Conservation (phyloP, 768 basidiomycete species). For the Pisolithus microcarpus region DNA sequence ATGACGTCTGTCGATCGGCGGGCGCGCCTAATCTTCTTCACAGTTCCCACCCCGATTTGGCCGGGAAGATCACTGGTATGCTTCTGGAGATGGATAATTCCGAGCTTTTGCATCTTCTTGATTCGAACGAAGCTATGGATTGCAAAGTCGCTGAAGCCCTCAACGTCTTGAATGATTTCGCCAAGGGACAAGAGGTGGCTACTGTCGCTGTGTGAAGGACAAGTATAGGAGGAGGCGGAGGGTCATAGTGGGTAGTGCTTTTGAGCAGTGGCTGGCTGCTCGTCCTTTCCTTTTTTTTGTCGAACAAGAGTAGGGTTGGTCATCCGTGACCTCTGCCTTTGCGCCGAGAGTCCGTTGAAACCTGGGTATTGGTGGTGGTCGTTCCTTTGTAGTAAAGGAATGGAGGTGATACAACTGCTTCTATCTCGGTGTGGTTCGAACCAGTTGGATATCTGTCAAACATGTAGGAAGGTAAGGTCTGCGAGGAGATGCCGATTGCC, state of each 20-base stretch:
- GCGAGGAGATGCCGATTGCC: too few species aligned
- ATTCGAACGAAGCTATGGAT: constrained; percentile 73
- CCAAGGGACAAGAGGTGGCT: constrained; percentile 33
- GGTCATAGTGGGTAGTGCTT: constrained; percentile 2
- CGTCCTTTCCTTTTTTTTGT: constrained; percentile 42
- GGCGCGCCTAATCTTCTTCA: constrained; percentile 10
- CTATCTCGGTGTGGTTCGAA: constrained; percentile 32
- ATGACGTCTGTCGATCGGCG: constrained; percentile 1
- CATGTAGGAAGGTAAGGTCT: neutral
- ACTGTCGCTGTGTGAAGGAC: neutral
- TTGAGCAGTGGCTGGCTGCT: constrained; percentile 36
- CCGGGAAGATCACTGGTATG: constrained; percentile 99
- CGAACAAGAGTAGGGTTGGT: constrained; percentile 23
- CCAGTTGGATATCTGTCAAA: constrained; percentile 35
- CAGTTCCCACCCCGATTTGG: constrained; percentile 83
- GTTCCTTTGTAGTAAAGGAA: constrained; percentile 49
- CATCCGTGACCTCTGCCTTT: constrained; percentile 33
- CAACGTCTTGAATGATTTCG: constrained; percentile 79
- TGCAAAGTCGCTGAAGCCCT: constrained; percentile 91
- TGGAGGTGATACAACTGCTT: constrained; percentile 54
- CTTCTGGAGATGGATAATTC: constrained; percentile 97
- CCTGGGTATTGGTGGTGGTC: constrained; percentile 45
- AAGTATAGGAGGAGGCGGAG: neutral
- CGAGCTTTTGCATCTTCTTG: constrained; percentile 86
- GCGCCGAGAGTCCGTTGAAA: constrained; percentile 28